Base-by-base conservation (phyloP, 2,329 filamentous ascomycete genomes). In the Fusarium goolgardi region DNA sequence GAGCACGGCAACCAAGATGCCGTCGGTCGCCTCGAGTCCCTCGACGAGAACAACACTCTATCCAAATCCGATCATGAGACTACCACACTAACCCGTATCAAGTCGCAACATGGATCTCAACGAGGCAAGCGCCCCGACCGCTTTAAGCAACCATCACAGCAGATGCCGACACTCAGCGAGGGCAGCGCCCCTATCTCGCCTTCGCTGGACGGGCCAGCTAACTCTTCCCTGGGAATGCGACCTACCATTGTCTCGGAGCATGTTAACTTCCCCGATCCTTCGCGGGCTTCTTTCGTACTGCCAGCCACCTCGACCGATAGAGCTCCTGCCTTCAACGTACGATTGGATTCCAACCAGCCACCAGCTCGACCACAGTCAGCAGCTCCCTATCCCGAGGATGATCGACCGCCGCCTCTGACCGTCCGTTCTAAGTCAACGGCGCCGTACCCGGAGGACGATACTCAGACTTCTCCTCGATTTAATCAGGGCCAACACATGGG, bases 1-100 rank as follows among this genome's bases (percentile, higher is more conserved):
- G 90, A 92, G 32, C 93, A 95, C 74, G 96, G 95, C 35, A 99
- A 98, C 79, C 91, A 92, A 72, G 96, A 99, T 79, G 96, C 96
- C 15, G 82, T 88, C 49, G 87, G 86, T 45, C 89, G 96, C 43
- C 88, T 99, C 59, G 92, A 97, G 49, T 94, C 92, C 51, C 89
- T 99, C 53, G 90, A 88, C 46, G 89, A 92, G 71, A 91, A 93
- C 57, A 93, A 93, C 78, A 92, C 92, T 5, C 83, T 98, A 46
- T 96, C 93, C 4, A 94, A 94, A 80, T 87, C 90, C 71, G 96
- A 98, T 74, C 96, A 99, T 77, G 95, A 98, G 78, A 93, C 94
- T 56, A 90, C 96, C 41, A 94, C 96, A 0, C 88, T 99, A 69
- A 91, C 88, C 51, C 88, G 91, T 54, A 98, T 99, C 82, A 97